These are phyloP conservation scores for Aspergillus sojae DNA, from an alignment of 2,329 filamentous ascomycete species.

Conservation along the genomic window DNA sequence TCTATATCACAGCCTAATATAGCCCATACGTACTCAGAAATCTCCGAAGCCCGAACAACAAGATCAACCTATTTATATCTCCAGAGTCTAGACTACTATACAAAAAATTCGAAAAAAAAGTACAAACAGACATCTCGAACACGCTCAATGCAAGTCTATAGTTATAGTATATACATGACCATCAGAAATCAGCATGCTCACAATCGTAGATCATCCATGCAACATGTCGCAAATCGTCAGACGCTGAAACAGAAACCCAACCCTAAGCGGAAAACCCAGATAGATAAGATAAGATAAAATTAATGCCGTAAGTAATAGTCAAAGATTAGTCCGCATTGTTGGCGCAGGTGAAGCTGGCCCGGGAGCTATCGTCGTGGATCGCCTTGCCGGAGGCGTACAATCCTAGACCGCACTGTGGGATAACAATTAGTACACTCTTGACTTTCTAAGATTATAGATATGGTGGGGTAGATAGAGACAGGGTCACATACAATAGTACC, in stretches of 20 bases:
- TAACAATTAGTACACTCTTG: not conserved
- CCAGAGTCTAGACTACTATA: not conserved
- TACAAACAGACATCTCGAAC: not conserved
- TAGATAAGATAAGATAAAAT: not conserved
- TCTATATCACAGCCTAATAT: not conserved
- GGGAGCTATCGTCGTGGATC: constrained; percentile 36
- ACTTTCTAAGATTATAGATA: too few relatives aligned
- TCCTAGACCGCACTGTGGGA: constrained; percentile 35
- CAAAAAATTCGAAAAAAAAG: not conserved
- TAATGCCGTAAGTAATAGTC: not conserved
- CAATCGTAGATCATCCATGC: not conserved
- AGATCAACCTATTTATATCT: not conserved
- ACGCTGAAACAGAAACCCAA: constrained; percentile 2
- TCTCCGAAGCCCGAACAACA: not conserved
- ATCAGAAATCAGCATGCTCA: not conserved
- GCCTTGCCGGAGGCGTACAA: constrained; percentile 42
- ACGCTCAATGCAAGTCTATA: constrained; percentile 2
- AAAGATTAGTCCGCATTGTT: constrained; percentile 28
- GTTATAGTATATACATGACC: not conserved
- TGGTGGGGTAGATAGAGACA: too few relatives aligned
- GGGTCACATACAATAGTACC: constrained; percentile 26
- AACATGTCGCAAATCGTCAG: not conserved
- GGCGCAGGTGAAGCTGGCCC: constrained; percentile 43
- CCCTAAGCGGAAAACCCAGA: not conserved
- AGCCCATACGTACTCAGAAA: not conserved